Base-by-base conservation (phyloP, 371 early-diverging fungal genomes). In the Mucor circinelloides region DNA sequence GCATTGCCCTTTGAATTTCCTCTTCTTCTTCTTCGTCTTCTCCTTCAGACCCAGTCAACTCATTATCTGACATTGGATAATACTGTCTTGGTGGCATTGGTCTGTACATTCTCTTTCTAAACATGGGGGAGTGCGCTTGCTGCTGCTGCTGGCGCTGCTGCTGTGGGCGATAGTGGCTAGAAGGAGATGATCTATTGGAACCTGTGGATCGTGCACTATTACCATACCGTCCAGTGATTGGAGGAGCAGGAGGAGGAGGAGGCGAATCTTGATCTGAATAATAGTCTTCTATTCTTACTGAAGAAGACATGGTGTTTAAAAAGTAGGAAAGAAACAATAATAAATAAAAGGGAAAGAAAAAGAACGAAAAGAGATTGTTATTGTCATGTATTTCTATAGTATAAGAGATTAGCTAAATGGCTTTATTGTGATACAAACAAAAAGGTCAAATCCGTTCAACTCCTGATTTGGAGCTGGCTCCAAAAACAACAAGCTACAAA, bases 211-310 rank as follows among this genome's bases (percentile, higher is more conserved):
- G 19, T 23, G 6, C 8, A 23, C 21, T 48, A n/a, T 48, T 48
- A 10, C 48, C 48, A 48, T 48, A 21, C 9, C 48, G 48, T n/a
- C 48, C 48, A 17, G 21, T 48, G 9, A 48, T 48, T 48, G 48
- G 48, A 21, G 48, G 12, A 44, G 42, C 27, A 17, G 64, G 44
- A 3, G 42, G 17, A 42, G 13, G 8, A 57, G 56, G 59, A 5
- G 52, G 28, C 10, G 58, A 17, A 27, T 69, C 69, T n/a, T 67
- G 57, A 34, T 69, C 69, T 17, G 69, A 69, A 6, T 64, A 59
- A 32, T 69, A 60, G 13, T 69, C 69, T 15, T 69, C 56, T 54
- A 69, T 40, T 54, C 54, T 50, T 25, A 64, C 64, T 27, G 59
- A 15, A 52, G 25, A 34, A 48, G 52, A 31, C 42, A 52, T 46